These are phyloP conservation scores for Trichoderma citrinoviride DNA, from an alignment of 2,329 filamentous ascomycete species.

Conservation along the genomic window DNA sequence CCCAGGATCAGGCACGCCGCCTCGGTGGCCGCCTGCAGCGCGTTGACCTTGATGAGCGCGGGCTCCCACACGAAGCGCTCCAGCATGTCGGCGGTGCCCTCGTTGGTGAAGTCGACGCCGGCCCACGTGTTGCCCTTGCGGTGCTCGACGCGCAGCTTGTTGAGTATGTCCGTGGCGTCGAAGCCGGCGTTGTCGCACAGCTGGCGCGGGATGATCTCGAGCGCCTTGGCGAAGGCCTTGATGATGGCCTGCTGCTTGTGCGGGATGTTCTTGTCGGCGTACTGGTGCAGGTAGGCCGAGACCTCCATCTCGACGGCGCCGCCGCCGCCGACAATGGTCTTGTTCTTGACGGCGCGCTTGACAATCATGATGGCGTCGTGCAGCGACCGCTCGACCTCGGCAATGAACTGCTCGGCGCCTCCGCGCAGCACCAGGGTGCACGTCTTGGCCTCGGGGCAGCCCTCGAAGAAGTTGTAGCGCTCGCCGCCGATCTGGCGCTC, in stretches of 20 bases:
- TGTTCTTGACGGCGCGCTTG: constrained; percentile 95
- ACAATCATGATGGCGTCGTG: constrained; percentile 99
- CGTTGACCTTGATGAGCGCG: constrained; percentile 92
- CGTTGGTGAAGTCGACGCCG: constrained; percentile 89
- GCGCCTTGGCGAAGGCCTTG: constrained; percentile 95
- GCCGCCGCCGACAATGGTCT: constrained; percentile 89
- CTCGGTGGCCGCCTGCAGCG: constrained; percentile 92
- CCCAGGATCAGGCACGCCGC: constrained; percentile 92
- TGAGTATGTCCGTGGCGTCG: constrained; percentile 96
- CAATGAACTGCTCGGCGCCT: constrained; percentile 98
- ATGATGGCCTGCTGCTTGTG: constrained; percentile 97
- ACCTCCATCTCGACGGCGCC: constrained; percentile 96
- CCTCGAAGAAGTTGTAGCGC: constrained; percentile 97
- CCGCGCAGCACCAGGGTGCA: constrained; percentile 94
- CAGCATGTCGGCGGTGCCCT: constrained; percentile 93
- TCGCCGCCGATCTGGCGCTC: constrained; percentile 97
- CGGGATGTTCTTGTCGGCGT: constrained; percentile 86
- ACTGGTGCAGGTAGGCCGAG: constrained; percentile 87
- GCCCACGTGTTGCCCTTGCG: constrained; percentile 90
- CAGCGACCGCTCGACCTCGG: constrained; percentile 93
- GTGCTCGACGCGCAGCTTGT: constrained; percentile 93
- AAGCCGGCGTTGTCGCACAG: constrained; percentile 98
- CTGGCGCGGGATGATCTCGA: constrained; percentile 95
- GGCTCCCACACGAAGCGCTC: constrained; percentile 97
- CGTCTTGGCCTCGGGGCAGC: constrained; percentile 92